Base-by-base conservation (phyloP, 2,329 filamentous ascomycete species). In the Leptoxyphium fumago region DNA sequence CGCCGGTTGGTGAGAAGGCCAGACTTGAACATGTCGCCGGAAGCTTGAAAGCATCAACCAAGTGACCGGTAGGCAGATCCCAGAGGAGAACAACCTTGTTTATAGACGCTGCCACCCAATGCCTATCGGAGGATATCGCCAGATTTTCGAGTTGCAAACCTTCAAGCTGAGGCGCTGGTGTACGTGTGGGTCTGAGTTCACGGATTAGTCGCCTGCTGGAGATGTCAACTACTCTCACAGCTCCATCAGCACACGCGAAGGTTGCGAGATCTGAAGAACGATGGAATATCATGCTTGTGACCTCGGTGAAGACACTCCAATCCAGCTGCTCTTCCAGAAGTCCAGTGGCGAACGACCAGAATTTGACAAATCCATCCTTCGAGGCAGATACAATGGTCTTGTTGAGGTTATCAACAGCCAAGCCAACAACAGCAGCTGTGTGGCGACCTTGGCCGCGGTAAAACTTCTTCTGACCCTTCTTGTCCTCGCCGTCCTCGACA, bases 281-380 rank as follows among this genome's bases (percentile, higher is more conserved):
- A 57, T 94, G 88, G 59, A 94, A 91, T 45, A 80, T 79, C 53
- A 89, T 79, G 13, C 75, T 78, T 0, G 78, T 84, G 43, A 94
- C 80, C 39, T 79, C 75, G 4, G 80, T 79, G 73, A 84, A 84
- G 2, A 77, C 77, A 39, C 81, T 77, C 82, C 87, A 94, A 60
- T 88, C 79, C 42, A 96, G 77, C 57, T 95, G 80, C 49, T 89
- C 75, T 10, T 84, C 59, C 2, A 96, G 71, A 39, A 77, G 74
- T 7, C 89, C 91, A 0, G 83, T 85, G n/a, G 78, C 64, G 50
- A 98, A 94, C 51, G 94, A 84, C 93, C 93, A 98, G 60, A 98
- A 96, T 67, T 95, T 96, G 55, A 96, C 74, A 62, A 82, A 94
- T 29, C 91, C 91, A 61, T 98, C 91, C 11, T 87, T 66, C 2